phyloP scores from a whole-genome alignment of 176 grass and related monocot genomes.

The Hordeum vulgare region DNA sequence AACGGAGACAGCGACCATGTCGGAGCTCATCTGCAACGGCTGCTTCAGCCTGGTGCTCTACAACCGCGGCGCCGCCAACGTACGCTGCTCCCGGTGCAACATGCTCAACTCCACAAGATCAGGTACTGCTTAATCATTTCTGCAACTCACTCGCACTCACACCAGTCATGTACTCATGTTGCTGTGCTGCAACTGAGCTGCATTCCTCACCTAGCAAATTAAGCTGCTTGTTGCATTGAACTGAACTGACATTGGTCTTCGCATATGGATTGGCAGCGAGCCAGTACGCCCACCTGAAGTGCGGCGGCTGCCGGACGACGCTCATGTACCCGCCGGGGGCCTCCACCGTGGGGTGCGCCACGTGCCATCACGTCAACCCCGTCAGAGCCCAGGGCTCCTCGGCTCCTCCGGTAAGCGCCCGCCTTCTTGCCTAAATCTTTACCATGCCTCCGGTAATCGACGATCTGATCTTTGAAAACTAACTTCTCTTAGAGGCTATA shows the following conservation, averaged over 20 bases:
- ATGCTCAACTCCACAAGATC: conserved; percentile 44
- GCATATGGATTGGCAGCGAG: conserved; percentile 4
- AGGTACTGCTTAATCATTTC: conserved; percentile 12
- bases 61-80: conserved; percentile 31
- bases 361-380: conserved; percentile 28
- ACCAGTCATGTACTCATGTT: neutral
- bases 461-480: neutral
- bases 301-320: conserved; percentile 36
- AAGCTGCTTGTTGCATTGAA: neutral
- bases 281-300: conserved; percentile 39
- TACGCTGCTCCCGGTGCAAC: conserved; percentile 46
- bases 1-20: conserved; percentile 12
- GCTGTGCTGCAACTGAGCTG: neutral
- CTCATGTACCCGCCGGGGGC: conserved; percentile 42
- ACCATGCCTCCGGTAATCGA: neutral
- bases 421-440: neutral
- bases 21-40: conserved; percentile 48
- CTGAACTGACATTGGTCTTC: neutral
- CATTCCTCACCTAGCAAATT: neutral
- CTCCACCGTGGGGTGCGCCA: conserved; percentile 36
- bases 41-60: conserved; percentile 49
- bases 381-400: conserved; percentile 27
- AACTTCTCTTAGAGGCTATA: neutral
- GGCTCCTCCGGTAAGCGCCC: neutral
- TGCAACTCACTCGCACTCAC: neutral